phyloP scores from a whole-genome alignment of 169 alveolate genomes.

The Babesia ovis region DNA sequence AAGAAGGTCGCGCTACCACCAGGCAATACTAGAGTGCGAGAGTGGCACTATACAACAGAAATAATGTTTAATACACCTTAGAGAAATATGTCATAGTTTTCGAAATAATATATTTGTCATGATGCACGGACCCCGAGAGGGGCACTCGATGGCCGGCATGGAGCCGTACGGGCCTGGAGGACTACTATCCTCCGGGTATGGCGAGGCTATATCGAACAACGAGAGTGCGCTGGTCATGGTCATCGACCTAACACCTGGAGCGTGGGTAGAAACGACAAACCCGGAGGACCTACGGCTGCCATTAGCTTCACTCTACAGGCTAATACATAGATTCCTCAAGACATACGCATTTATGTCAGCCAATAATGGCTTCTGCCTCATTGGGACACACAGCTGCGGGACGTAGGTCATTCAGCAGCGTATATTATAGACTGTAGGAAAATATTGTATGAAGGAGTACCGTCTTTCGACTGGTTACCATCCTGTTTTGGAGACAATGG shows the following conservation, averaged over 20 bases:
- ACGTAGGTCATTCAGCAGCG: constrained; percentile 12
- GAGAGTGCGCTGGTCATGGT: constrained; percentile 59
- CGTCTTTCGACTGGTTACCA: constrained; percentile 45
- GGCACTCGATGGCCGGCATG: constrained; percentile 2
- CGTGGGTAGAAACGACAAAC: constrained; percentile 29
- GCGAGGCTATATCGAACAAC: not conserved
- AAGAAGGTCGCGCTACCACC: constrained; percentile 68
- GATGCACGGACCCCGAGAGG: constrained; percentile 17
- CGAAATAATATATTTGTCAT: not conserved
- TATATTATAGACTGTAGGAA: constrained; percentile 6
- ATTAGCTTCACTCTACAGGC: constrained; percentile 17
- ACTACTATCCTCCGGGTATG: not conserved
- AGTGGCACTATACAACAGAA: not conserved
- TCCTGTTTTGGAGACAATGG: constrained; percentile 34
- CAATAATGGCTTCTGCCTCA: constrained; percentile 37
- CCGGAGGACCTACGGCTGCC: constrained; percentile 7
- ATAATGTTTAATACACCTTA: not conserved
- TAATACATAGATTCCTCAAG: constrained; percentile 33
- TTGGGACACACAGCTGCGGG: constrained; percentile 43
- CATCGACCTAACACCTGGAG: constrained; percentile 57
- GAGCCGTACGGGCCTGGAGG: not conserved
- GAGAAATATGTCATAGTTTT: not conserved
- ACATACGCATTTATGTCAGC: constrained; percentile 60
- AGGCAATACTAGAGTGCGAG: constrained; percentile 35
- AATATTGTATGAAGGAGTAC: constrained; percentile 55